Base-by-base conservation (phyloP, 371 early-diverging fungal genomes). In the Apophysomyces ossiformis region DNA sequence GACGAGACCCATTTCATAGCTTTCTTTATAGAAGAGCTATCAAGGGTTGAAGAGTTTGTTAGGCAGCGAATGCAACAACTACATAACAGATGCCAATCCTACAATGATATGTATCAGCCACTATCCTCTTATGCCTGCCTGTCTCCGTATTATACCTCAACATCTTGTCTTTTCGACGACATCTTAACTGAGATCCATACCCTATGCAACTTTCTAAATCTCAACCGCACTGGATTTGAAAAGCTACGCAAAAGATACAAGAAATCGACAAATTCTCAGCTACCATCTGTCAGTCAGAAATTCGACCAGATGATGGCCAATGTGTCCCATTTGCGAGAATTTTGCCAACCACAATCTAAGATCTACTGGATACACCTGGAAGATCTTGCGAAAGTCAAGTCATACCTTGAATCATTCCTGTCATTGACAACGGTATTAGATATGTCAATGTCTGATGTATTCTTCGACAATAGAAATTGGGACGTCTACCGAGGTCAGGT, bases 331-430 rank as follows among this genome's bases (percentile, higher is more conserved):
- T 86, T 95, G 38, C 95, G 91, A 76, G 92, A 95, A 68, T 89
- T 90, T 37, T 91, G 95, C 62, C 84, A 95, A 45, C 85, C 95
- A 18, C 83, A 89, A 65, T 94, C 95, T n/a, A 92, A 91, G 50
- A 94, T 98, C 80, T 99, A 97, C 81, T 98, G 97, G 97, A 95
- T 98, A 0, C 95, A 95, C 64, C 91, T 92, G 0, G 97, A 97
- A 75, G 93, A 96, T 71, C 87, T 97, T 21, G 92, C 90, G 67
- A 93, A 95, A 66, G 87, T 98, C 73, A 94, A 95, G 73, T 87
- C 89, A 65, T 75, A 85, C 69, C 86, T 96, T 54, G 89, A 96
- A 13, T 72, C 66, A 61, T 69, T 61, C 21, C 66, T 69, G 50
- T 61, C 72, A 8, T 95, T 98, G 83, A 85, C 68, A 71, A 87